Evolutionary conservation across 23 red algal species (phyloP).

Genomic region (Gracilaria domingensis): DNA sequence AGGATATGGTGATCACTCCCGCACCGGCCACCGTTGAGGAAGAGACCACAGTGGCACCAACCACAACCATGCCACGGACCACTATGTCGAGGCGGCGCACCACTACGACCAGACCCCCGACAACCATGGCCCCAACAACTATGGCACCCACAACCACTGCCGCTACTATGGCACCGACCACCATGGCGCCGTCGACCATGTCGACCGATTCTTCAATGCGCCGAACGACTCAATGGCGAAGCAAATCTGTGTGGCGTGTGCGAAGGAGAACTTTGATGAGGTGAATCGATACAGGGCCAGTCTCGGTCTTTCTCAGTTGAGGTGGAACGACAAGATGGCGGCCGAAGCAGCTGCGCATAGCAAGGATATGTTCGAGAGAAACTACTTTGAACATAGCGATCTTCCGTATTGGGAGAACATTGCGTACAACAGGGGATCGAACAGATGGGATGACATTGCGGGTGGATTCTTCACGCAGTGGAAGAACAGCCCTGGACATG

Average conservation of each 20-base stretch:
- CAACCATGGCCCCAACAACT: no score
- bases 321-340: slow-evolving; percentile 13
- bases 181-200: neutral
- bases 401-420: slow-evolving; percentile 24
- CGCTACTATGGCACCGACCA: neutral
- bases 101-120: neutral
- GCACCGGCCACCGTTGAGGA: neutral
- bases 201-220: neutral
- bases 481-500: slow-evolving; percentile 32
- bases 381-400: slow-evolving; percentile 6
- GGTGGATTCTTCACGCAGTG: slow-evolving; percentile 34
- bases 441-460: neutral
- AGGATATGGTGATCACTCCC: neutral
- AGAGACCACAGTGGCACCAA: neutral
- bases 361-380: slow-evolving; percentile 30
- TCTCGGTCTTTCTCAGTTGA: neutral
- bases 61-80: slow-evolving; percentile 1
- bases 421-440: neutral
- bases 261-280: slow-evolving; percentile 17
- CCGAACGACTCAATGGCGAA: neutral
- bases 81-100: neutral
- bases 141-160: neutral
- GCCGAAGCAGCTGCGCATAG: neutral
- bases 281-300: slow-evolving; percentile 15
- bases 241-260: neutral